phyloP scores from a whole-genome alignment of 139 green algal genomes.

The Picochlorum sp. region DNA sequence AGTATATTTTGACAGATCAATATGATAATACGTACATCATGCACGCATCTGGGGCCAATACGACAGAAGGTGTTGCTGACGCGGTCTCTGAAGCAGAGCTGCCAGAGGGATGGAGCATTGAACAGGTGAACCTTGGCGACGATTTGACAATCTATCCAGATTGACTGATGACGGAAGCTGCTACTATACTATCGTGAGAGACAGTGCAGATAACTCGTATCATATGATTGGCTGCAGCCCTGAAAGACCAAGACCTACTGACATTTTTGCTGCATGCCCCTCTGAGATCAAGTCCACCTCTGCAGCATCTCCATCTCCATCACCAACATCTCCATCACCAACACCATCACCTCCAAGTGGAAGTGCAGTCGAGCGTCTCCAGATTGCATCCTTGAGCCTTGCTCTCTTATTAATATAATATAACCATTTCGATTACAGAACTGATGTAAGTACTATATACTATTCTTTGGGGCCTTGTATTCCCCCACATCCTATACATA shows the following conservation, averaged over 20 bases:
- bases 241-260: neutral
- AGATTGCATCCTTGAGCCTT: too few relatives aligned
- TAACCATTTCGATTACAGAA: too few relatives aligned
- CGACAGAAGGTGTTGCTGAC: conserved; percentile 2
- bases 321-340: neutral
- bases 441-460: too few relatives aligned
- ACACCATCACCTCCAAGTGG: neutral
- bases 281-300: conserved; percentile 4
- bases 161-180: conserved; percentile 1
- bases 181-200: conserved; percentile 10
- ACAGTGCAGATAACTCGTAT: conserved; percentile 9
- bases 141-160: conserved; percentile 11
- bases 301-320: neutral
- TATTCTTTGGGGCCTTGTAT: too few relatives aligned
- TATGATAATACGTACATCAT: conserved; percentile 12
- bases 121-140: neutral
- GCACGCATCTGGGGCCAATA: conserved; percentile 10
- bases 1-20: conserved; percentile 7
- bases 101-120: conserved; percentile 6
- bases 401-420: too few relatives aligned
- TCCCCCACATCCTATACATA: too few relatives aligned
- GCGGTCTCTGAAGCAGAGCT: neutral
- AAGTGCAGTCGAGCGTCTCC: too few relatives aligned
- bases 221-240: conserved; percentile 7
- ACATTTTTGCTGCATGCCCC: neutral